phyloP scores from a whole-genome alignment of 768 basidiomycete genomes.

The Sarcodon sp. region DNA sequence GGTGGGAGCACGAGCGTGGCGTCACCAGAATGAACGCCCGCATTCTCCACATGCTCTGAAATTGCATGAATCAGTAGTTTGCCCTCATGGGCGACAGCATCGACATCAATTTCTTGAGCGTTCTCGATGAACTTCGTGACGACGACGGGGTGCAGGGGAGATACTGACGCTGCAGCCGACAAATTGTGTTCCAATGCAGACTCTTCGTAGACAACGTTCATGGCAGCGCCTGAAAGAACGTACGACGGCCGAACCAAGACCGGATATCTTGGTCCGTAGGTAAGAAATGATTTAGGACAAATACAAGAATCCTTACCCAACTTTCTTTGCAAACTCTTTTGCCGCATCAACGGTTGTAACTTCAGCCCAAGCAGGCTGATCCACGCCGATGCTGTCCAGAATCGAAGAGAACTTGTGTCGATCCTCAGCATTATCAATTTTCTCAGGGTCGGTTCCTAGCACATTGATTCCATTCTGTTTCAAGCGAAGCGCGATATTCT shows the following conservation, averaged over 20 bases:
- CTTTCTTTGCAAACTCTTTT: constrained; percentile 80
- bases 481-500: constrained; percentile 95
- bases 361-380: constrained; percentile 95
- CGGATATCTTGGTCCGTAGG: constrained; percentile 53
- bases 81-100: constrained; percentile 92
- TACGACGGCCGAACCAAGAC: constrained; percentile 98
- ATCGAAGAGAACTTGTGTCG: constrained; percentile 98
- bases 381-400: constrained; percentile 88
- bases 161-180: constrained; percentile 93
- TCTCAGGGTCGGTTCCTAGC: constrained; percentile 88
- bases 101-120: constrained; percentile 96
- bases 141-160: constrained; percentile 94
- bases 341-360: constrained; percentile 82
- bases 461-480: constrained; percentile 88
- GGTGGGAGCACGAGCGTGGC: constrained; percentile 97
- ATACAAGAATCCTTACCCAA: constrained; percentile 38
- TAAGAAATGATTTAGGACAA: neutral
- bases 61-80: constrained; percentile 89
- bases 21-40: constrained; percentile 97
- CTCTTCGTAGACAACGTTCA: constrained; percentile 97
- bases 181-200: constrained; percentile 82
- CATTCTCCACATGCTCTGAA: constrained; percentile 98
- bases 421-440: constrained; percentile 96
- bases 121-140: constrained; percentile 98
- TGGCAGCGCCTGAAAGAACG: constrained; percentile 96